Evolutionary conservation across 2,329 filamentous ascomycete species (phyloP).

Genomic region (Gnomoniopsis sp.): DNA sequence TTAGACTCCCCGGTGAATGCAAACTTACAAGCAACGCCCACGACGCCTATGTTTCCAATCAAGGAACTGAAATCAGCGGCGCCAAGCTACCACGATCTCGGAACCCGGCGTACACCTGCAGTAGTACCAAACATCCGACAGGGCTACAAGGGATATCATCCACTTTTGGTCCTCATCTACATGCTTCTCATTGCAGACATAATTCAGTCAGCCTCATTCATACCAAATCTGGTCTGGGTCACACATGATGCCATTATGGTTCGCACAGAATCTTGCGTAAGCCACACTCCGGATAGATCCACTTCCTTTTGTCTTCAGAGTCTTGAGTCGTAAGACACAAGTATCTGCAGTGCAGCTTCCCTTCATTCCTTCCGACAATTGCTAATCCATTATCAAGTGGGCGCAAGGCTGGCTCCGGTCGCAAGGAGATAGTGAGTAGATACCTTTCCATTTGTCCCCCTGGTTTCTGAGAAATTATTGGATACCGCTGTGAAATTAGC

Average conservation of each 20-base stretch:
- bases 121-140: constrained; percentile 2
- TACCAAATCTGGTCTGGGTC: constrained; percentile 6
- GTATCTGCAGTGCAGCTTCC: no score
- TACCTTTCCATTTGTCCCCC: background rate
- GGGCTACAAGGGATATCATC: constrained; percentile 7
- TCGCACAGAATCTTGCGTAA: background rate
- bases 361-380: no score
- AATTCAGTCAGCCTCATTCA: constrained; percentile 4
- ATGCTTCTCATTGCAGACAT: constrained; percentile 12
- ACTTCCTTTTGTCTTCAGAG: no score
- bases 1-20: background rate
- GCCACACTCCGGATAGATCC: no score
- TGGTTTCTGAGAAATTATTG: background rate
- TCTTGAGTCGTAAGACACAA: no score
- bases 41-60: background rate
- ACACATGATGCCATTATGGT: background rate
- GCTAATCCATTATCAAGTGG: background rate
- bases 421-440: background rate
- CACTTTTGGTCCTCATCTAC: constrained; percentile 4
- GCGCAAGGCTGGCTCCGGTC: constrained; percentile 10
- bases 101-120: background rate
- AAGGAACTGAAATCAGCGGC: background rate
- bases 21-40: background rate
- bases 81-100: background rate
- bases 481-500: background rate